A percentile compares a stretch with the other conserved stretches of the same genome.
These are phyloP conservation scores for Phalaenopsis equestris DNA, from an alignment of 106 monocot species.

Conservation along the genomic window DNA sequence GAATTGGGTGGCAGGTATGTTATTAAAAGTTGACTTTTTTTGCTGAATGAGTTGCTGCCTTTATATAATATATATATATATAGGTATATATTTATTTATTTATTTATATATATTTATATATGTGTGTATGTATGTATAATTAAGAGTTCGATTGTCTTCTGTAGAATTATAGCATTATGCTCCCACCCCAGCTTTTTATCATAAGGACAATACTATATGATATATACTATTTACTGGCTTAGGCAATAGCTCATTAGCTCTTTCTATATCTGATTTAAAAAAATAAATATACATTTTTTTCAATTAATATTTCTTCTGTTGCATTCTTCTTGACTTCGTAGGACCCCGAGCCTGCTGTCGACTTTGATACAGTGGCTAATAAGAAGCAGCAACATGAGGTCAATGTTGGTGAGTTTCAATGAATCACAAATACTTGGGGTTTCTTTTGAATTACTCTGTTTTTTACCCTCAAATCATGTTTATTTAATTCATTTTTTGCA, in stretches of 20 bases:
- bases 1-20: too few species aligned
- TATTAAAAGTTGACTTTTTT: background rate
- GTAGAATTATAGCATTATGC: background rate
- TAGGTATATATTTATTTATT: too few species aligned
- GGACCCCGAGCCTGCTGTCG: constrained; percentile 82
- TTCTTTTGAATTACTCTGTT: background rate
- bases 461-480: too few species aligned
- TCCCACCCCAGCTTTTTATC: background rate
- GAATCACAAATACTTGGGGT: background rate
- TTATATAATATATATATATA: too few species aligned
- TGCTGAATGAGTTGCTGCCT: background rate
- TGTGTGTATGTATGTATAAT: background rate
- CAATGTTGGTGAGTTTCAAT: constrained; percentile 76
- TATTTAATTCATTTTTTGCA: too few species aligned
- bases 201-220: too few species aligned
- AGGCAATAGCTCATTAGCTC: background rate
- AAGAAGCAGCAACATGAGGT: constrained; percentile 85
- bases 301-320: background rate
- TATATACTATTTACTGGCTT: background rate
- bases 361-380: constrained; percentile 90
- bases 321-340: constrained; percentile 15
- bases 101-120: too few species aligned
- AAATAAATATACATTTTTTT: background rate
- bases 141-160: background rate
- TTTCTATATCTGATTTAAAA: background rate